Evolutionary conservation across 2,329 filamentous ascomycete species (phyloP).

Genomic region (Beauveria rudraprayagi): DNA sequence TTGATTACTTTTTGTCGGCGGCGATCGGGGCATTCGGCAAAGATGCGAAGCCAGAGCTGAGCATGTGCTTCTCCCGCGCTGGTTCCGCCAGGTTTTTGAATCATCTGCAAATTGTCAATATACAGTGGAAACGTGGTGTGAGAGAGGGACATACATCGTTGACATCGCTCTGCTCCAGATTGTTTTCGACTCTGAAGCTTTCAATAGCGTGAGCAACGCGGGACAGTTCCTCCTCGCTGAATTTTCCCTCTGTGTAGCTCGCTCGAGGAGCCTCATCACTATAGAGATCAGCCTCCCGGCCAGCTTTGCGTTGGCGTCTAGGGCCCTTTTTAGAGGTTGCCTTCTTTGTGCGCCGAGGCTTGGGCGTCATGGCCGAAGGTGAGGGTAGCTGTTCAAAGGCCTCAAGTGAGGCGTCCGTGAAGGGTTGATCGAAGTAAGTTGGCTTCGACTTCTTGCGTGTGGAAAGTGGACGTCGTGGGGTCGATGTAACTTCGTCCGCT

Average conservation of each 20-base stretch:
- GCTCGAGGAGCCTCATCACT: constrained; percentile 15
- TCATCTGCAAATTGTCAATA: constrained; percentile 21
- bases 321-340: constrained; percentile 2
- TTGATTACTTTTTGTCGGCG: constrained; percentile 47
- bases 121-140: constrained; percentile 14
- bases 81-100: constrained; percentile 28
- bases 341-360: constrained; percentile 2
- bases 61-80: constrained; percentile 27
- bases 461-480: constrained; percentile 23
- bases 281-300: constrained; percentile 15
- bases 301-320: background rate
- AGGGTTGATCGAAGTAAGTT: constrained; percentile 33
- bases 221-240: constrained; percentile 35
- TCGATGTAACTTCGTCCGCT: constrained; percentile 5
- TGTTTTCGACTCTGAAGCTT: constrained; percentile 34
- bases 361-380: constrained; percentile 21
- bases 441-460: constrained; percentile 42
- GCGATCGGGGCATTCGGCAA: constrained; percentile 39
- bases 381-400: constrained; percentile 22
- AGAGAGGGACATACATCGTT: constrained; percentile 33
- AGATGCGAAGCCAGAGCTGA: constrained; percentile 44
- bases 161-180: constrained; percentile 36
- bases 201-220: constrained; percentile 35
- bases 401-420: constrained; percentile 15
- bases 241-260: constrained; percentile 31